Evolutionary conservation across 768 basidiomycete species (phyloP).

Genomic region (Leccinum truebloodii): DNA sequence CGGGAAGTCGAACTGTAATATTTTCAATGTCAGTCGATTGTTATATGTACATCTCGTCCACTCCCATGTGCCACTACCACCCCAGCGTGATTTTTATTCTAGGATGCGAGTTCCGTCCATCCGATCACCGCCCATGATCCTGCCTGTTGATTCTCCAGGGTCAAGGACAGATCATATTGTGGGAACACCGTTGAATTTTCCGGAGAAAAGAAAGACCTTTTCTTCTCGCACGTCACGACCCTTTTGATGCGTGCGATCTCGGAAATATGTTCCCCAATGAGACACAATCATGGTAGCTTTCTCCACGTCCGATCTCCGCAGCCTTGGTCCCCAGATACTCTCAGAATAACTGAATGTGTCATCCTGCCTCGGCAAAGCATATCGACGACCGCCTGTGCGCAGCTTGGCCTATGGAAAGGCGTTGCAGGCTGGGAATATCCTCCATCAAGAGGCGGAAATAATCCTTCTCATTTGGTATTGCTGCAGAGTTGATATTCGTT

Average conservation of each 20-base stretch:
- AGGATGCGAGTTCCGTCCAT: constrained; percentile 33
- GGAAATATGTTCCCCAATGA: constrained; percentile 11
- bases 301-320: constrained; percentile 52
- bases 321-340: constrained; percentile 59
- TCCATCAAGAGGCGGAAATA: constrained; percentile 37
- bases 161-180: neutral
- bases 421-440: constrained; percentile 39
- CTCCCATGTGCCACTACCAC: neutral
- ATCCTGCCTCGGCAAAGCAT: constrained; percentile 32
- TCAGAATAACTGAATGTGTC: constrained; percentile 41
- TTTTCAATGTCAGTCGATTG: neutral
- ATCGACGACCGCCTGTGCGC: constrained; percentile 40
- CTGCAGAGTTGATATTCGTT: constrained; percentile 46
- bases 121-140: constrained; percentile 55
- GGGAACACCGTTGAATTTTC: neutral
- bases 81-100: constrained; percentile 13
- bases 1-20: constrained; percentile 72
- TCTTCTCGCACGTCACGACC: constrained; percentile 50
- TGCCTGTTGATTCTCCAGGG: constrained; percentile 39
- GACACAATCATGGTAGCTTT: constrained; percentile 25
- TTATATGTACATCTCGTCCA: constrained; percentile 8
- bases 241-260: constrained; percentile 37
- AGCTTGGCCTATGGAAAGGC: constrained; percentile 52
- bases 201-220: constrained; percentile 10
- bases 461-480: constrained; percentile 14